Base-by-base conservation (phyloP, 108 stramenopile genomes). In the Halocafeteria seosinensis region DNA sequence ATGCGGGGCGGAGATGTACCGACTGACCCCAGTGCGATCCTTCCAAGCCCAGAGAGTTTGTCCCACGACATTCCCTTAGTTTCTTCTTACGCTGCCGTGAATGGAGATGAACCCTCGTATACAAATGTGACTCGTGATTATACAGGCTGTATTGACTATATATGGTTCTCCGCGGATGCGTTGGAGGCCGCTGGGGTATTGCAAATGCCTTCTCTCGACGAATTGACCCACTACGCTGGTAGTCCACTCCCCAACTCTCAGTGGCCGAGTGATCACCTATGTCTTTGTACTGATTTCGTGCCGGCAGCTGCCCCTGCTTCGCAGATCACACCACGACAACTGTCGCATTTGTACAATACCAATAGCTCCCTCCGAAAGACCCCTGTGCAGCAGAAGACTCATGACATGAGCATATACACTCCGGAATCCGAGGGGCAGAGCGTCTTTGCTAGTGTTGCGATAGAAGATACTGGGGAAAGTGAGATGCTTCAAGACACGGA, bases 91-190 rank as follows among this genome's bases (percentile, higher is more conserved):
- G 83, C 77, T 60, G 80, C 88, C 17, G 89, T 94, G 34, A 69
- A 85, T 61, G 92, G 92, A 31, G 78, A 84, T 61, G 92, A 98
- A 72, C 95, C 95, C 0, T 77, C 79, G 53, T 84, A 80, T 76
- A 98, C 95, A 29, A 98, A 98, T 77, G 91, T 81, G 75, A 98
- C 92, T 30, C 61, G 62, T 51, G 74, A 80, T 38, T 98, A 92
- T 85, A 83, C 79, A 70, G 95, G 95, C 32, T 79, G 80, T 29
- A 76, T 98, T 68, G 95, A 98, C 72, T 98, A 98, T 77, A 82
- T 94, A 61, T 94, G 90, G 88, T 93, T 87, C 77, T 83, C 84
- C n/a, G 74, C 83, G 11, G 78, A 74, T 58, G 81, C 81, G 69
- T 60, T 92, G 67, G 74, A 85, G 61, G 89, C 91, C 29, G 70